Base-by-base conservation (phyloP, 1,284 basidiomycete genomes). In the Tremellales sp. region DNA sequence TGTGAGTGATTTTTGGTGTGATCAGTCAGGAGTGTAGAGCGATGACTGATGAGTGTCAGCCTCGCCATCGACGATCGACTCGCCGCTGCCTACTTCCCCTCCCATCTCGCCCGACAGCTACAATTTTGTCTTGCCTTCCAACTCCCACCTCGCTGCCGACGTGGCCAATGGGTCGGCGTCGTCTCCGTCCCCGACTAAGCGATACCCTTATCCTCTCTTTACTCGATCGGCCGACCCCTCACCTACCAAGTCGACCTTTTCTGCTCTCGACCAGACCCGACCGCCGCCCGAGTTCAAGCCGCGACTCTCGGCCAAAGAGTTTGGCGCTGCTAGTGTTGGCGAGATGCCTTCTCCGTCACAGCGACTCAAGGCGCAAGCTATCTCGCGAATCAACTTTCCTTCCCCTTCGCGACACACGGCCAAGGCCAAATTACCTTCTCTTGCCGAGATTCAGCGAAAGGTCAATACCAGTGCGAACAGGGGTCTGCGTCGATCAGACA, bases 41-140 rank as follows among this genome's bases (percentile, higher is more conserved):
- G 10, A 8, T 42, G 25, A 27, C 26, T 26, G 44, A 23, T 31
- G 49, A 47, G 12, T 31, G 8, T 35, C 27, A 55, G 51, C 36
- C n/a, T 53, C 51, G 36, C 52, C 56, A 85, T 82, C 81, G 78
- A 8, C 81, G 82, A 60, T 81, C 83, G 36, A 46, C 82, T 82
- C 64, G 77, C 80, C 57, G 10, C 47, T 53, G 17, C 58, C 56
- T 21, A 46, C 49, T n/a, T 52, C 44, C 37, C n/a, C n/a, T n/a
- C 58, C 61, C 23, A 39, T 60, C 45, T 64, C 58, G 6, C 62
- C 64, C 7, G 48, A 53, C 13, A 51, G 54, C 1, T 65, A 64
- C 57, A 57, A 58, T 46, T 67, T 64, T 53, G 53, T 58, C 22
- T 56, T 64, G 10, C 63, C 63, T 23, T 43, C 56, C 4, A 52